These are phyloP conservation scores for Gautieria morchelliformis DNA, from an alignment of 768 basidiomycete species.

Conservation along the genomic window DNA sequence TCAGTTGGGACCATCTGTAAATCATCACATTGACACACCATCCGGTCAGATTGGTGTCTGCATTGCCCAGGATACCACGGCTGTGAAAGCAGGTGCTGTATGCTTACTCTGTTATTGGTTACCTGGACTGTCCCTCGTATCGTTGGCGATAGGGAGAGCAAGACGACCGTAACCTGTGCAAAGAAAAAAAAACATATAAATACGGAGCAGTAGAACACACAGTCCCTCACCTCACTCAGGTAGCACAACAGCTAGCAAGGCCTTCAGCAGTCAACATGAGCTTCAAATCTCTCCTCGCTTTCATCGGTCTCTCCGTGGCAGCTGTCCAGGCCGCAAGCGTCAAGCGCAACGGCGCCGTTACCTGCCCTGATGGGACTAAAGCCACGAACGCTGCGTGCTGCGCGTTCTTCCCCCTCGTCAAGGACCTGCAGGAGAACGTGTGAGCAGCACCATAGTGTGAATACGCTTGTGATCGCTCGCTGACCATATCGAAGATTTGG, in stretches of 20 bases:
- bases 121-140: no score
- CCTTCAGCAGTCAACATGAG: neutral
- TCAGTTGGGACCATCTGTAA: neutral
- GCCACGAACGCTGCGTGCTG: constrained; percentile 5
- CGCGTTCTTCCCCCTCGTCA: constrained; percentile 4
- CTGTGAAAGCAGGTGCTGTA: neutral
- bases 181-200: neutral
- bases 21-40: neutral
- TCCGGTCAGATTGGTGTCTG: neutral
- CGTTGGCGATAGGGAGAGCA: no score
- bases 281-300: neutral
- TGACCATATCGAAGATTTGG: constrained; percentile 6
- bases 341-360: neutral
- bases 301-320: neutral
- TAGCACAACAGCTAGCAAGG: neutral
- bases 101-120: neutral
- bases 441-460: neutral
- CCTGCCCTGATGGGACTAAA: constrained; percentile 5
- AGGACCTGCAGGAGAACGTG: constrained; percentile 7
- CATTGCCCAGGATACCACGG: neutral
- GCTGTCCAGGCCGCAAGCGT: constrained; percentile 3
- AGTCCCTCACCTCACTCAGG: neutral
- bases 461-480: neutral
- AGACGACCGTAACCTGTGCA: no score
- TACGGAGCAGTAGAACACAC: neutral